A percentile compares a stretch with the other conserved stretches of the same genome.
Evolutionary conservation across 805 yeast species (phyloP).

Genomic region (Hemisphaericaspora nanyangensis): DNA sequence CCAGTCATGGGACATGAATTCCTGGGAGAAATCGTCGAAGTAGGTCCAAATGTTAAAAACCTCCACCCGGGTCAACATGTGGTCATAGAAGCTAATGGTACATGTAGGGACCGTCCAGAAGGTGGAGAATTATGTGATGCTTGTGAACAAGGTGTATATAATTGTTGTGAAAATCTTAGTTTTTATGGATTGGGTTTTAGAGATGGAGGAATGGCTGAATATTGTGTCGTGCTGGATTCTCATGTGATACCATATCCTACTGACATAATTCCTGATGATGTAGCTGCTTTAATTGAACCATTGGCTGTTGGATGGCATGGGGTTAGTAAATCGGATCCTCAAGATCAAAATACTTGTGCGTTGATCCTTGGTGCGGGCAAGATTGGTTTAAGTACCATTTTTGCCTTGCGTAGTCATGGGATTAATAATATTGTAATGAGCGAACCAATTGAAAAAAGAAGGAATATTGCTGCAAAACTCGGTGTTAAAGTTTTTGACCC

Average conservation of each 20-base stretch:
- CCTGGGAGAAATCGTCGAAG: slow-evolving; percentile 53
- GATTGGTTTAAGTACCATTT: slow-evolving; percentile 55
- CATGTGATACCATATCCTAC: slow-evolving; percentile 42
- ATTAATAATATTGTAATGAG: slow-evolving; percentile 48
- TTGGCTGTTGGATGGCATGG: slow-evolving; percentile 62
- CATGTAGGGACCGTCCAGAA: slow-evolving; percentile 45
- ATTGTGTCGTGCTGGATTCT: slow-evolving; percentile 37
- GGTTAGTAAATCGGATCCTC: slow-evolving; percentile 36
- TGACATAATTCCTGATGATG: slow-evolving; percentile 32
- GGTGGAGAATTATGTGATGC: slow-evolving; percentile 38
- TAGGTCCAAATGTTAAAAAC: slow-evolving; percentile 54
- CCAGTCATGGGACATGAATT: slow-evolving; percentile 62
- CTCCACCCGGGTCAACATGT: slow-evolving; percentile 63
- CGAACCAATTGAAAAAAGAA: slow-evolving; percentile 53
- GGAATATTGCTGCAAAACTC: slow-evolving; percentile 49
- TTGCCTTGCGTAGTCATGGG: slow-evolving; percentile 46
- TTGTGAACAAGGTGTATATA: slow-evolving; percentile 48
- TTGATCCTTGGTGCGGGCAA: slow-evolving; percentile 61
- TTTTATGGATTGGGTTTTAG: slow-evolving; percentile 54
- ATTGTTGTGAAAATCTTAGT: slow-evolving; percentile 47
- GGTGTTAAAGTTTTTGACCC: slow-evolving; percentile 36
- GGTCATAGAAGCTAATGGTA: slow-evolving; percentile 59
- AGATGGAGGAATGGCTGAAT: slow-evolving; percentile 55
- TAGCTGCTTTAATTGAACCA: slow-evolving; percentile 57
- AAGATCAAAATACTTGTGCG: slow-evolving; percentile 40